Evolutionary conservation across 768 basidiomycete species (phyloP).

Genomic region (Lanmaoa rubissima): DNA sequence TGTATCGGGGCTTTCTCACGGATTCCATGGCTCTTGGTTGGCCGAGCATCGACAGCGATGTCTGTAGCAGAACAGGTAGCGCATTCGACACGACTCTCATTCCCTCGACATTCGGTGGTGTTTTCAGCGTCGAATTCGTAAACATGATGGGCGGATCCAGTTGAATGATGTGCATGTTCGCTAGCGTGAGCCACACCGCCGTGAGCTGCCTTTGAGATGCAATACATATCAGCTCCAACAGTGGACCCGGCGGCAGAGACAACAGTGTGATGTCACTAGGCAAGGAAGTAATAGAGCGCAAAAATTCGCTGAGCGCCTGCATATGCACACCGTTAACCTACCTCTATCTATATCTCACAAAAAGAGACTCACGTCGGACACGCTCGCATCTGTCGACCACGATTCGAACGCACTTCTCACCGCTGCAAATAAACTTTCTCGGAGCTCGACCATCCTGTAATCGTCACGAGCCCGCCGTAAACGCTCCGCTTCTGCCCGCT

Average conservation of each 20-base stretch:
- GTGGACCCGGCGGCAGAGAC: conserved; percentile 75
- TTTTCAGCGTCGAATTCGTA: conserved; percentile 41
- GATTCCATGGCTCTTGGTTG: conserved; percentile 65
- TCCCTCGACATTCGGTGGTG: conserved; percentile 53
- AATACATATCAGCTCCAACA: conserved; percentile 75
- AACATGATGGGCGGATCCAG: conserved; percentile 67
- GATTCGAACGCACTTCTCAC: conserved; percentile 62
- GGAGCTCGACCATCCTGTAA: conserved; percentile 55
- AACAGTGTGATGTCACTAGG: conserved; percentile 75
- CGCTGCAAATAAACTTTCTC: conserved; percentile 62
- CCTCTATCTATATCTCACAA: background rate
- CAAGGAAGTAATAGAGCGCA: conserved; percentile 83
- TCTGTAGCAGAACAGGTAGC: conserved; percentile 57
- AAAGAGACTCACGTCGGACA: conserved; percentile 63
- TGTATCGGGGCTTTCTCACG: conserved; percentile 41
- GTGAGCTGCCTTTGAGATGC: conserved; percentile 72
- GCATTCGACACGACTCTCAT: conserved; percentile 53
- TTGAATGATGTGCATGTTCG: conserved; percentile 76
- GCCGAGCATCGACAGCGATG: conserved; percentile 51
- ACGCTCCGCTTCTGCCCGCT: conserved; percentile 47
- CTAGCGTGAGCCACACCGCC: conserved; percentile 82
- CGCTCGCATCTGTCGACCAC: conserved; percentile 77
- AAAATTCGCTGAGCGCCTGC: conserved; percentile 76
- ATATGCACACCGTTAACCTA: conserved; percentile 3
- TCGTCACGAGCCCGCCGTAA: conserved; percentile 66